Base-by-base conservation (phyloP, 148 eudicot genomes). In the Vaccinium myrtillus region DNA sequence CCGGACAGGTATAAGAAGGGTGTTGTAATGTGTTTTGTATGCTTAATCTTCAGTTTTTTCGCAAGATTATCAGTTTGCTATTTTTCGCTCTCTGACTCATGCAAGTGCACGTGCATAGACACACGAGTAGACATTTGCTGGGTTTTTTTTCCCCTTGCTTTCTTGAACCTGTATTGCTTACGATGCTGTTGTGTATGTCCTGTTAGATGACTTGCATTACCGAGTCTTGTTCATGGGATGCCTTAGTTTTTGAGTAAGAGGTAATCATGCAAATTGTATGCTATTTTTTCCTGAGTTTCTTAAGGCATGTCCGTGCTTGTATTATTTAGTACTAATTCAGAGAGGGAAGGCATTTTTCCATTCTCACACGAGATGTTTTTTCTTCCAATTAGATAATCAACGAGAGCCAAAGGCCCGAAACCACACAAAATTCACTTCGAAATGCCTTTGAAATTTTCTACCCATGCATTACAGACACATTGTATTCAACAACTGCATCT, bases 401-500 rank as follows among this genome's bases (percentile, higher is more conserved):
- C 39, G 12, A 39, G 36, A 69, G 74, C 74, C 74, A 27, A 27
- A 69, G 74, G 74, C 43, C 74, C 39, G 12, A 69, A 27, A 69
- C 74, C 74, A 69, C 16, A 27, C 39, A 27, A 12, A 27, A 4
- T 11, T 3, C 27, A 0, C 13, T 69, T 67, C 2, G 39, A 69
- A 69, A 16, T 27, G 9, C 7, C 12, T 69, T 4, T 0, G 32
- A 27, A 69, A 27, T 1, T 11, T 67, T 67, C 73, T 11, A 23
- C 6, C 36, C 63, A 86, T 90, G 92, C 49, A 85, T 78, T 30
- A 89, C 87, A 87, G 79, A 89, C 74, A 85, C 77, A 86, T 91
- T 77, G 55, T 92, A 93, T 85, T 93, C 93, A 71, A 88, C 91
- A 39, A 90, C 81, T 76, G 94, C 94, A 84, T 84, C 88, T 43